Evolutionary conservation across 1,284 basidiomycete species (phyloP).

Genomic region (Volvariella surrecta): DNA sequence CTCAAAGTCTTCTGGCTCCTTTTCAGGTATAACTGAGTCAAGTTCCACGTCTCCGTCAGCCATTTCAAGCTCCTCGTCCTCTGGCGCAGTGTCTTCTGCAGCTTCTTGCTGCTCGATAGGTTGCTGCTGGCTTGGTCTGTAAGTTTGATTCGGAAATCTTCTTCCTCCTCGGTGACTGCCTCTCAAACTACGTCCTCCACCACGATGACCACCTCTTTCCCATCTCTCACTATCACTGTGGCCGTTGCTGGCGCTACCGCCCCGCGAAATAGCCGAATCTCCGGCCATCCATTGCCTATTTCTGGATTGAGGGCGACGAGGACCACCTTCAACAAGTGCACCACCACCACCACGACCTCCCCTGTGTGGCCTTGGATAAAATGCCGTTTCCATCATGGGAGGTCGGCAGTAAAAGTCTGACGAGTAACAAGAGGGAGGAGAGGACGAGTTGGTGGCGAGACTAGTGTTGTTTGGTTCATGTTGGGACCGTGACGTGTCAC

Average conservation of each 20-base stretch:
- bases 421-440: not conserved
- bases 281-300: slow-evolving; percentile 48
- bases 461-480: not conserved
- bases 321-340: slow-evolving; percentile 12
- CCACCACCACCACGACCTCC: slow-evolving; percentile 18
- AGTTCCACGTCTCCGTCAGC: slow-evolving; percentile 11
- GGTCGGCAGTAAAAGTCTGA: not conserved
- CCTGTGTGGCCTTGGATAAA: slow-evolving; percentile 12
- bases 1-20: slow-evolving; percentile 48
- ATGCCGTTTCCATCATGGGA: slow-evolving; percentile 15
- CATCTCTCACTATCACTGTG: slow-evolving; percentile 40
- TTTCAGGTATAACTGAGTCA: slow-evolving; percentile 15
- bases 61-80: slow-evolving; percentile 11
- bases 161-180: slow-evolving; percentile 24
- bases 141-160: slow-evolving; percentile 27
- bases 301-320: slow-evolving; percentile 23
- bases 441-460: not conserved
- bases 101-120: slow-evolving; percentile 17
- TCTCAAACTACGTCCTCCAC: slow-evolving; percentile 25
- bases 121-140: not conserved
- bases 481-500: too few relatives aligned
- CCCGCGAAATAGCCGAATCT: slow-evolving; percentile 9
- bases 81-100: slow-evolving; percentile 12
- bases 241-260: slow-evolving; percentile 24
- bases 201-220: slow-evolving; percentile 43